Conservation (phyloP, 163 green algal species). For the Chlorella variabilis region DNA sequence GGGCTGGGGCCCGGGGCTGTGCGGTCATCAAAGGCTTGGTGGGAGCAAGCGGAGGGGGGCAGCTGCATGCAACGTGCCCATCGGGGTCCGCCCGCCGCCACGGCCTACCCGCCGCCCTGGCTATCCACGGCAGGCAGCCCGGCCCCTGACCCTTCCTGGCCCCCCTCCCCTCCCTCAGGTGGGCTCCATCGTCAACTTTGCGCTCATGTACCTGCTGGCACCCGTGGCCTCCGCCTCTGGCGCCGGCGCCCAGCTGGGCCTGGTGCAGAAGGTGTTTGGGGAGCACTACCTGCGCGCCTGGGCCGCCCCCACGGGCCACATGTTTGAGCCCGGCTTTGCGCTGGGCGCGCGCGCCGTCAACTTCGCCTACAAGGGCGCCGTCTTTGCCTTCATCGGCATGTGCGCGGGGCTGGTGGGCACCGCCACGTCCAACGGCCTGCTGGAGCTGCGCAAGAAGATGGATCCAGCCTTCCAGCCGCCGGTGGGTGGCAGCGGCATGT, state of each 20-base stretch:
- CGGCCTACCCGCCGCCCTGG: no score
- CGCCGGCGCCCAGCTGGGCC: constrained; percentile 57
- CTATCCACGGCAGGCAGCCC: no score
- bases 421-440: constrained; percentile 84
- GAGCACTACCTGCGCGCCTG: constrained; percentile 73
- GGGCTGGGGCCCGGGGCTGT: background rate
- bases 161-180: constrained; percentile 55
- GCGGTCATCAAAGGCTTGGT: background rate
- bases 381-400: constrained; percentile 93
- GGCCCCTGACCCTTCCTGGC: background rate
- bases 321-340: constrained; percentile 91
- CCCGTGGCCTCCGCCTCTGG: constrained; percentile 68
- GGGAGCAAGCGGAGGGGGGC: background rate
- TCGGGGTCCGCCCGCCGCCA: no score
- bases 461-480: constrained; percentile 69
- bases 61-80: no score
- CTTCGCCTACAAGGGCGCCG: constrained; percentile 89
- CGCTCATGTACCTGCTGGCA: constrained; percentile 93
- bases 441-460: constrained; percentile 74
- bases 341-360: constrained; percentile 74
- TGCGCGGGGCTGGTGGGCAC: constrained; percentile 90
- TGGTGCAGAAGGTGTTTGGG: constrained; percentile 75
- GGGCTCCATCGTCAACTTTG: constrained; percentile 96
- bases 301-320: constrained; percentile 89
- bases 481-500: background rate